Evolutionary conservation across 2,329 filamentous ascomycete species (phyloP).

Genomic region (Aspergillus versicolor): DNA sequence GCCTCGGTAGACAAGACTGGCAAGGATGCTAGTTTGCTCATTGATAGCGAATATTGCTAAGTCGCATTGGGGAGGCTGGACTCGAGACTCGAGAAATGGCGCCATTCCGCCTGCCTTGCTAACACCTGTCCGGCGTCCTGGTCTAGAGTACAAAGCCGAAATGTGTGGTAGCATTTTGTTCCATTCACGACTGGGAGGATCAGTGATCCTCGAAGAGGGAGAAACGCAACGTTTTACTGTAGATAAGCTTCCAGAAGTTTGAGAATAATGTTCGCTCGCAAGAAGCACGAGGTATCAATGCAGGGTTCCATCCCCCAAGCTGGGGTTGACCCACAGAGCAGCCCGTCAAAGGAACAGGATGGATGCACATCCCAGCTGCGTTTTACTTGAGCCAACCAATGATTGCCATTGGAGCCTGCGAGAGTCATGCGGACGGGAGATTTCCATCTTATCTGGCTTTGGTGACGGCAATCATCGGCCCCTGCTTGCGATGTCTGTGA

Average conservation of each 20-base stretch:
- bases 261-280: background rate
- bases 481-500: background rate
- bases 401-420: background rate
- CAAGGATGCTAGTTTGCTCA: background rate
- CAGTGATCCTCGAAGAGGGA: background rate
- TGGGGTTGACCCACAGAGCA: background rate
- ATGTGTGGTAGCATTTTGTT: background rate
- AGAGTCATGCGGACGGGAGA: background rate
- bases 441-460: background rate
- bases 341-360: background rate
- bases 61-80: background rate
- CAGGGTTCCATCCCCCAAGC: slow-evolving; percentile 1
- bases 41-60: slow-evolving; percentile 1
- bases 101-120: background rate
- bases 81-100: background rate
- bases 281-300: slow-evolving; percentile 6
- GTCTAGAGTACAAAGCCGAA: too few species aligned
- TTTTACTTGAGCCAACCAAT: background rate
- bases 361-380: background rate
- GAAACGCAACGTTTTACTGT: background rate
- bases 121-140: too few species aligned
- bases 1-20: background rate
- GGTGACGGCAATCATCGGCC: background rate
- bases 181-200: background rate
- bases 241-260: slow-evolving; percentile 3